Base-by-base conservation (phyloP, 169 alveolate species). In the Plasmodium billcollinsi region DNA sequence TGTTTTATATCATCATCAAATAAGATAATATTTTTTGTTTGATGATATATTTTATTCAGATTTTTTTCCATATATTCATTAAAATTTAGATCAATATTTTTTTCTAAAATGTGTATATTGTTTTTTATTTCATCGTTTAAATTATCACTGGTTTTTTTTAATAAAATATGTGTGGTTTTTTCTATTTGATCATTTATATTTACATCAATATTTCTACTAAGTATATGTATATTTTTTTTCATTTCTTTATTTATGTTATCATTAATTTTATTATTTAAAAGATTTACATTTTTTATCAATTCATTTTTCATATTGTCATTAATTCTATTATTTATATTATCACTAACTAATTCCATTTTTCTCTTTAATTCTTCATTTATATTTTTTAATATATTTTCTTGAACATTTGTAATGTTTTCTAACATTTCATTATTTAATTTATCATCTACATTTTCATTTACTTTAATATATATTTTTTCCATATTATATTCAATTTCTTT, bases 141-240 rank as follows among this genome's bases (percentile, higher is more conserved):
- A 47, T 70, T 70, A 0, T 49, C 65, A 24, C 20, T 52, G 1
- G 52, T 33, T 21, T 49, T 70, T 70, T 70, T 70, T 1, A 11
- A 12, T 24, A 70, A 20, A 8, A 50, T 70, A 2, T 70, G 20
- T n/a, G 63, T 70, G 24, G 43, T 45, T 45, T 69, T 65, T 9
- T 76, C 78, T 18, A 76, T 76, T 24, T 65, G 69, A 1, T 76
- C 89, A 76, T 58, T 50, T 21, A 76, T 21, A 52, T 76, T 52
- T 29, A 65, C 89, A 45, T 76, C 76, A 14, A 76, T 43, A 76
- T 76, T 76, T 76, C 89, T 76, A 21, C 39, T 76, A 11, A 76
- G 14, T 11, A 76, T 76, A 43, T 26, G 18, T 8, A 76, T 66
- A 6, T 71, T 49, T 76, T 76, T 76, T 47, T 63, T 76, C 15